Evolutionary conservation across 495 filamentous ascomycete species (phyloP), one percentile per base, ranked within the genome.

Genomic region (Trichocladium uniseriatum): DNA sequence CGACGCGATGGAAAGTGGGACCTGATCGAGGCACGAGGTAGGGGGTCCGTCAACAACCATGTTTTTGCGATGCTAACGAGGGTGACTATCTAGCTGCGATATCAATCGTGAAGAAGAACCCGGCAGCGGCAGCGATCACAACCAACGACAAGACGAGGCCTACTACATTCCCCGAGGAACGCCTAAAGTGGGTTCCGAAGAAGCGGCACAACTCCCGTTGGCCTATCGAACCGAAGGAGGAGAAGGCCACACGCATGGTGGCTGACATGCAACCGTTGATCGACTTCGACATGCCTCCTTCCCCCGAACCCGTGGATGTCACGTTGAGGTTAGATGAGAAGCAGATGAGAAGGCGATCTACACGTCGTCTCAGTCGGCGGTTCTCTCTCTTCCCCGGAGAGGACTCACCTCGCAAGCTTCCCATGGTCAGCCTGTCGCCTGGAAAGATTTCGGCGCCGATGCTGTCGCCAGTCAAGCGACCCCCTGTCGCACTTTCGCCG

Each of bases 191-290:
- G 48, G 53, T 67, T 8, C 64, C 64, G 3, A 53, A 58, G 29
- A 67, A 67, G 46, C 53, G 64, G n/a, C 57, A 67, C 53, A 65
- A 59, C 41, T 53, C 57, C 20, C 59, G 64, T 16, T 63, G 56
- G 54, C 64, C 64, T 9, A 57, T 67, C 28, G 48, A 58, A 38
- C 57, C 58, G 8, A 51, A 46, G 49, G 43, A 44, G 11, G 34
- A 43, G 22, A 24, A 36, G 8, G 15, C 47, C 1, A 22, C 34
- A 3, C 58, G 51, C 37, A 60, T 52, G 48, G 29, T 58, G 10
- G 61, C 56, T n/a, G 51, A 52, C 10, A 24, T 57, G 36, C 55
- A 60, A 38, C 57, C 56, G 0, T 48, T 51, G 19, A 55, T 57
- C 28, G 52, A 59, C 22, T 55, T 59, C 24, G 43, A 56, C 6